Evolutionary conservation across 345 rosid genomes (phyloP).

Genomic region (Combretum micranthum): DNA sequence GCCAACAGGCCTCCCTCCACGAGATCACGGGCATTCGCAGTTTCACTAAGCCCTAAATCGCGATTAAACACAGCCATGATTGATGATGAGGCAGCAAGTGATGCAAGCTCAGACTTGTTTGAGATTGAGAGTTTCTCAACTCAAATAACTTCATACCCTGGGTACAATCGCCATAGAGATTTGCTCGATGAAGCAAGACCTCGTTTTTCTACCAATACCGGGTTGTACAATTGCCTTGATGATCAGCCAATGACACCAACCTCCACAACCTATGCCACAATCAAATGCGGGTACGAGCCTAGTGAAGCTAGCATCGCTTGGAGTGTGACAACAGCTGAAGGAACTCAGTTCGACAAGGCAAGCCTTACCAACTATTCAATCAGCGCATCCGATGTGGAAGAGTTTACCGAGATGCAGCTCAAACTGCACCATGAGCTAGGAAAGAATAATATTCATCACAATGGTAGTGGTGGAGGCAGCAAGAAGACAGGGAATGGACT

Average conservation of each 20-base stretch:
- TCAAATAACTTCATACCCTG: slow-evolving; percentile 27
- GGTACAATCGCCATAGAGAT: slow-evolving; percentile 27
- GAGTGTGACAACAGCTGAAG: slow-evolving; percentile 87
- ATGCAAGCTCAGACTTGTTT: slow-evolving; percentile 88
- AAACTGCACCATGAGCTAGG: slow-evolving; percentile 11
- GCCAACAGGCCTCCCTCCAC: not conserved
- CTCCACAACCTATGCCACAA: slow-evolving; percentile 14
- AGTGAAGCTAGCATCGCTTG: slow-evolving; percentile 89
- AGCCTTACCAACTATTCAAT: slow-evolving; percentile 42
- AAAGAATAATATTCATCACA: not conserved
- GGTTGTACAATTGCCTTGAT: slow-evolving; percentile 13
- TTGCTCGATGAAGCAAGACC: slow-evolving; percentile 63
- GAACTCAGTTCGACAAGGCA: slow-evolving; percentile 23
- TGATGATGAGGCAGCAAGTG: slow-evolving; percentile 69
- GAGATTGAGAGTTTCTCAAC: slow-evolving; percentile 97
- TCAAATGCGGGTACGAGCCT: slow-evolving; percentile 63
- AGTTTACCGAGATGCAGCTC: slow-evolving; percentile 17
- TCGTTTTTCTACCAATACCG: slow-evolving; percentile 11
- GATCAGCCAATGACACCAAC: slow-evolving; percentile 12
- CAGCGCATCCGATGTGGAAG: slow-evolving; percentile 38
- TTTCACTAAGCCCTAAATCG: slow-evolving; percentile 31
- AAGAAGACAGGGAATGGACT: slow-evolving; percentile 20
- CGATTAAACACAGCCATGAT: slow-evolving; percentile 2
- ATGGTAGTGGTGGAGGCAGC: slow-evolving; percentile 14
- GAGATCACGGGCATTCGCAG: slow-evolving; percentile 18